phyloP scores from a whole-genome alignment of 352 stramenopile genomes.

The Phytophthora fragariae region DNA sequence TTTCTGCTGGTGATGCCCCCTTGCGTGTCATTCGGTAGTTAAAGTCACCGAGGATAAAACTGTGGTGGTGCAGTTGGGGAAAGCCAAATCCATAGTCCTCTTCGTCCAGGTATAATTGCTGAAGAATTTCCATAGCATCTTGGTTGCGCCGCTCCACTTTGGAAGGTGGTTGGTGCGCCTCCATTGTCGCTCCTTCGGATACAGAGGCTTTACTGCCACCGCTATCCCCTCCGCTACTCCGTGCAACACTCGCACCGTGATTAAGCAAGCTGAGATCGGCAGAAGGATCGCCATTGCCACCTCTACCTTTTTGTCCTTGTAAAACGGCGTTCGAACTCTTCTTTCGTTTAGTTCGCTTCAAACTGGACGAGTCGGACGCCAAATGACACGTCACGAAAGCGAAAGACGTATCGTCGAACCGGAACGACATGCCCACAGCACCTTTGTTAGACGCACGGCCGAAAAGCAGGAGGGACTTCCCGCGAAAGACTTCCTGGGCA shows the following conservation, averaged over 20 bases:
- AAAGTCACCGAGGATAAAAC: slow-evolving; percentile 90
- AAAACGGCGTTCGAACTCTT: slow-evolving; percentile 31
- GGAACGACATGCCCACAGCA: slow-evolving; percentile 88
- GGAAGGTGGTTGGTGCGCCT: slow-evolving; percentile 50
- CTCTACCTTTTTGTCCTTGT: slow-evolving; percentile 22
- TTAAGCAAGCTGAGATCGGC: slow-evolving; percentile 12
- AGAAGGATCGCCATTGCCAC: slow-evolving; percentile 13
- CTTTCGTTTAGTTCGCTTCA: slow-evolving; percentile 48
- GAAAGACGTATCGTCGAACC: slow-evolving; percentile 89
- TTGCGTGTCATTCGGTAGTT: slow-evolving; percentile 89
- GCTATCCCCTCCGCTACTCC: slow-evolving; percentile 33
- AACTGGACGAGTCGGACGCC: slow-evolving; percentile 78
- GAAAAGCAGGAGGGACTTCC: slow-evolving; percentile 82
- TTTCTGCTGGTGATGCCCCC: slow-evolving; percentile 52
- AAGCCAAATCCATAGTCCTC: slow-evolving; percentile 90
- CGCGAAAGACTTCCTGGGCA: slow-evolving; percentile 75
- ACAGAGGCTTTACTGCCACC: slow-evolving; percentile 25
- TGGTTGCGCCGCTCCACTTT: slow-evolving; percentile 86
- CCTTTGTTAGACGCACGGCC: slow-evolving; percentile 91
- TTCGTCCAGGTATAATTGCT: slow-evolving; percentile 82
- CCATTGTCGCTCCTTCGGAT: slow-evolving; percentile 11
- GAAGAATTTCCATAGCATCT: slow-evolving; percentile 83
- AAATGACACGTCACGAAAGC: slow-evolving; percentile 91
- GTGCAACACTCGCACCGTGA: slow-evolving; percentile 20
- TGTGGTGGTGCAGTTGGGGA: slow-evolving; percentile 84